phyloP scores from a whole-genome alignment of 805 yeast species.

The Wickerhamia fluorescens region DNA sequence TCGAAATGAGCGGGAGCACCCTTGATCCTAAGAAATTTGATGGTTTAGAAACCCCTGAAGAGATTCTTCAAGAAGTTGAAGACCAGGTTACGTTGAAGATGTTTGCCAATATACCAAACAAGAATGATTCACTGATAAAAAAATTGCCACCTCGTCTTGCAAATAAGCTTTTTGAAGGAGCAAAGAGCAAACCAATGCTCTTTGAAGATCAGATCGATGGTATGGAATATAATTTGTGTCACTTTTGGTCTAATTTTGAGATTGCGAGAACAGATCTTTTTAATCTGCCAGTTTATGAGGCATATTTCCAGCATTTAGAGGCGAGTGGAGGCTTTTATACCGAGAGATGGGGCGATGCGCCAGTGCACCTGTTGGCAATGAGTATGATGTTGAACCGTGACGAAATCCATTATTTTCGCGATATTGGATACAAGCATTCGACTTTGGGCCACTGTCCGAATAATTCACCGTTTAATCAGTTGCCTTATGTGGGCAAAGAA shows the following conservation, averaged over 20 bases:
- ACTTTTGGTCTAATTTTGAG: conserved; percentile 92
- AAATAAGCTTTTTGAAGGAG: conserved; percentile 5
- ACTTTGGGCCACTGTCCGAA: conserved; percentile 77
- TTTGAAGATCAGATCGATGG: conserved; percentile 55
- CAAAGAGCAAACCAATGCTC: conserved; percentile 13
- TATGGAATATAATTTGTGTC: conserved; percentile 71
- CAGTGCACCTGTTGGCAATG: conserved; percentile 82
- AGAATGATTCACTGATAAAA: conserved; percentile 15
- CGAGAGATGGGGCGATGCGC: conserved; percentile 98
- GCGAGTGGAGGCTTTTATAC: conserved; percentile 73
- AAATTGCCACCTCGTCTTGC: conserved; percentile 3
- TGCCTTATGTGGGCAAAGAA: conserved; percentile 28
- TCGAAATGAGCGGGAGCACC: conserved; percentile 15
- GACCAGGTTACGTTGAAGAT: conserved; percentile 17
- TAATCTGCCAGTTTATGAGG: conserved; percentile 54
- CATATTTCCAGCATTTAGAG: conserved; percentile 66
- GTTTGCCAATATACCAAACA: conserved; percentile 14
- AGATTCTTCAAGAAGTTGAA: conserved; percentile 23
- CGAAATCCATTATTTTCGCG: conserved; percentile 85
- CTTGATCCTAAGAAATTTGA: conserved; percentile 19
- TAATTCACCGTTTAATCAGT: conserved; percentile 45
- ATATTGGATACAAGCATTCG: conserved; percentile 84
- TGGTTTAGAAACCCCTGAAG: conserved; percentile 10
- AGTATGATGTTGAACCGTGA: conserved; percentile 63
- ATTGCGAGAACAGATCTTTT: conserved; percentile 80